Base-by-base conservation (phyloP, 2,329 filamentous ascomycete species). In the Leptodontidium sp. region DNA sequence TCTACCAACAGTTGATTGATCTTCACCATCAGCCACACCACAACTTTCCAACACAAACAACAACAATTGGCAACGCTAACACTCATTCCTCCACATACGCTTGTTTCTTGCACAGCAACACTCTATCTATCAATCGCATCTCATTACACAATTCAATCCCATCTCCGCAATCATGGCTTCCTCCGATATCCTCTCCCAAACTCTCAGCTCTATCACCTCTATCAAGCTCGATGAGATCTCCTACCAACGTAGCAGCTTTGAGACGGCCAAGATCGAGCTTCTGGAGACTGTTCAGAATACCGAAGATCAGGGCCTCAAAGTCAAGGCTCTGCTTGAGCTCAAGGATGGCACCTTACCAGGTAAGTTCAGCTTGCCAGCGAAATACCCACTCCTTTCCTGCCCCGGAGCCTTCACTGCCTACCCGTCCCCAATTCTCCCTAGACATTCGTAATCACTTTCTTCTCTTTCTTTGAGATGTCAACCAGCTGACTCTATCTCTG, bases 161-260 rank as follows among this genome's bases (percentile, higher is more conserved):
- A 43, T 40, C 21, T 62, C 26, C 29, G 35, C 21, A 35, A 69
- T 17, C 61, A 80, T 80, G 79, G 78, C 78, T 59, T 80, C 79
- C 58, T 74, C 76, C 21, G 76, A 79, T 32, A 73, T 81, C 61
- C 79, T 87, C 26, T 85, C 85, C 12, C 81, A 86, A 64, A 86
- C 85, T 17, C 82, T 88, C 35, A 81, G 83, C 58, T 84, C 84
- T 47, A 85, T 87, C 74, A 88, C 85, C n/a, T 77, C 79, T 32
- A 85, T 84, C 70, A 89, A 88, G 73, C 83, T 88, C 68, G 79
- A 80, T 17, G 84, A 89, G 73, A 81, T 89, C 8, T 79, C 82
- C 21, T 84, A 84, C 68, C 83, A 87, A 69, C 84, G 83, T 47
- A 76, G 77, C 0, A 77, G 81, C 2, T 88, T 86, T 72, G 81